A percentile compares a stretch with the other conserved stretches of the same genome.
phyloP scores from a whole-genome alignment of 2,329 filamentous ascomycete species.

The Trichoderma lentiforme region DNA sequence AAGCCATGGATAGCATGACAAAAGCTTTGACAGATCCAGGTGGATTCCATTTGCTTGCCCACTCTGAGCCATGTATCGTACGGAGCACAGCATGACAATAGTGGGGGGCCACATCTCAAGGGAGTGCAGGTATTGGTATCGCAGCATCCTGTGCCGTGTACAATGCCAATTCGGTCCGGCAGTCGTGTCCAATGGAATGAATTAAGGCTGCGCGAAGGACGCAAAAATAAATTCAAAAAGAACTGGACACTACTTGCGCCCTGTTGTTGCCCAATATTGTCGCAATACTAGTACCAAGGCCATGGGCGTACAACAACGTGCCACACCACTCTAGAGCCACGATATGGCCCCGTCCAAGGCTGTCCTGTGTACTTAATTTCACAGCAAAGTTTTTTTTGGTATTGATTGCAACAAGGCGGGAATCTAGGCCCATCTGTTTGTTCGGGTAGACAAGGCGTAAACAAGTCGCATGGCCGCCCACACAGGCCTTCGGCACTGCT shows the following conservation, averaged over 20 bases:
- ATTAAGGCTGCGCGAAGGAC: background rate
- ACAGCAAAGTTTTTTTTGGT: background rate
- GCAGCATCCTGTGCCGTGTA: background rate
- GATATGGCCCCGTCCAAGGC: background rate
- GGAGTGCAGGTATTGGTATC: background rate
- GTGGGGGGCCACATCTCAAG: background rate
- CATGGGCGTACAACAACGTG: background rate
- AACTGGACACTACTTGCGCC: background rate
- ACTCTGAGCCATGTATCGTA: background rate
- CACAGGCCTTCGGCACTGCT: background rate
- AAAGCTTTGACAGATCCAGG: conserved; percentile 4
- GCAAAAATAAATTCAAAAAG: background rate
- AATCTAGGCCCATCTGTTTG: background rate
- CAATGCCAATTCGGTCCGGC: conserved; percentile 6
- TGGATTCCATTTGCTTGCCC: background rate
- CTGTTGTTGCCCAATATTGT: background rate
- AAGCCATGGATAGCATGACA: background rate
- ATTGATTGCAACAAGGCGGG: background rate
- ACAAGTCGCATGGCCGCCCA: background rate
- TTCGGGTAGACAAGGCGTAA: background rate
- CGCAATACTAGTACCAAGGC: background rate
- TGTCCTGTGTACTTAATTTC: background rate
- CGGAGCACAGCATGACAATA: background rate
- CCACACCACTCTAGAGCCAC: background rate
- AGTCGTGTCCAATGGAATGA: conserved; percentile 15